Conservation (phyloP, 192 early-diverging fungal genomes). For the Obelidium mucronatum region DNA sequence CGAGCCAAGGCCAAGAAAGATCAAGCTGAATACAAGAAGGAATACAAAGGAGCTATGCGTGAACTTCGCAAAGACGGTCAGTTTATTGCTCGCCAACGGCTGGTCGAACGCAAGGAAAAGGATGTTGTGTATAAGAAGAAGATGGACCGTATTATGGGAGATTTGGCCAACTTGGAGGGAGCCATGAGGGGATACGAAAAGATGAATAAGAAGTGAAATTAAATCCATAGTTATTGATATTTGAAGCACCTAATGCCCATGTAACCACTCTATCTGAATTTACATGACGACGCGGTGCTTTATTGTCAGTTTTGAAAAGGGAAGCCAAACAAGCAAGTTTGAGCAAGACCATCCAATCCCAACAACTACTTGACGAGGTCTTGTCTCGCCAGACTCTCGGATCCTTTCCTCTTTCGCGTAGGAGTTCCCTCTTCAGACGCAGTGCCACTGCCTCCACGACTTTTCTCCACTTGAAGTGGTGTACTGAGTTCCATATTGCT, state of each 20-base stretch:
- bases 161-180: slow-evolving; percentile 83
- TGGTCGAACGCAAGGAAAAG: slow-evolving; percentile 75
- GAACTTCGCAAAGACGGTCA: slow-evolving; percentile 94
- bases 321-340: too few species aligned
- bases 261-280: too few species aligned
- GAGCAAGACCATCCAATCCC: too few species aligned
- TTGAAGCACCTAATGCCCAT: too few species aligned
- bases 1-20: slow-evolving; percentile 80
- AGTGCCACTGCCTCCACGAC: too few species aligned
- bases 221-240: too few species aligned
- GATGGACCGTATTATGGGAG: slow-evolving; percentile 90
- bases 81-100: slow-evolving; percentile 81
- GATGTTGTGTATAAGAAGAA: slow-evolving; percentile 85
- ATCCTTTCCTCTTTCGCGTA: neutral
- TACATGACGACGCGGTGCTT: too few species aligned
- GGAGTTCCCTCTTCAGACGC: neutral
- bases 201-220: slow-evolving; percentile 49
- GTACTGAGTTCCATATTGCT: neutral
- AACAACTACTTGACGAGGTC: too few species aligned
- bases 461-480: neutral
- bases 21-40: slow-evolving; percentile 85
- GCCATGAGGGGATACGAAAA: slow-evolving; percentile 60
- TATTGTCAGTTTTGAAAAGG: too few species aligned
- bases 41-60: slow-evolving; percentile 92
- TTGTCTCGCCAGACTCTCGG: neutral